Percentiles rank a stretch among this genome's conserved stretches.
These are phyloP conservation scores for Plasmopara viticola DNA, from an alignment of 352 stramenopile species.

Conservation along the genomic window DNA sequence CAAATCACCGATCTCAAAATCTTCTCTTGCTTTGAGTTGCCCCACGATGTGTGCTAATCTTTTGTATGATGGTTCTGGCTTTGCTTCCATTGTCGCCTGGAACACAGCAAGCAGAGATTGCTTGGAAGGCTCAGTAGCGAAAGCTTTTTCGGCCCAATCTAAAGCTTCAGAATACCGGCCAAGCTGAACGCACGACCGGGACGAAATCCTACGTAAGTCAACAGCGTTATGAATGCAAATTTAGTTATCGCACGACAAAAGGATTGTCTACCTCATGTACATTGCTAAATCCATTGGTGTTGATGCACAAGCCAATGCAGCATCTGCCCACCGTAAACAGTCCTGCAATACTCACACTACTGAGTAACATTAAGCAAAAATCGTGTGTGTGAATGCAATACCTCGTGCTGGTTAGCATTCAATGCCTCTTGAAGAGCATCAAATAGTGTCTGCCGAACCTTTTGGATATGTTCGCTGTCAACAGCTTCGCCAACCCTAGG, in stretches of 20 bases:
- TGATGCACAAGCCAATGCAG: slow-evolving; percentile 21
- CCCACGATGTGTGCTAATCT: slow-evolving; percentile 22
- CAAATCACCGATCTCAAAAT: slow-evolving; percentile 63
- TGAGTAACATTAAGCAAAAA: neutral
- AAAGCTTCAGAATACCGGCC: slow-evolving; percentile 22
- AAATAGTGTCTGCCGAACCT: slow-evolving; percentile 38
- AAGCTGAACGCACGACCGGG: slow-evolving; percentile 35
- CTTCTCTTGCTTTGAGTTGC: slow-evolving; percentile 37
- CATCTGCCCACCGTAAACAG: slow-evolving; percentile 42
- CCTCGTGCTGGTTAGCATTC: slow-evolving; percentile 36
- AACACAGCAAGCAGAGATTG: slow-evolving; percentile 57
- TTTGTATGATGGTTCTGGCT: slow-evolving; percentile 9
- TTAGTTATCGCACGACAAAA: neutral
- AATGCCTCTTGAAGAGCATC: slow-evolving; percentile 36
- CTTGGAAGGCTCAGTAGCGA: slow-evolving; percentile 44
- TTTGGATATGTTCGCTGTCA: slow-evolving; percentile 8
- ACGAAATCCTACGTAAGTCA: slow-evolving; percentile 22
- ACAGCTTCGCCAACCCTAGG: slow-evolving; percentile 11
- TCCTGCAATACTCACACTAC: slow-evolving; percentile 20
- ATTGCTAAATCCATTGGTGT: slow-evolving; percentile 28
- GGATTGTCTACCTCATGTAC: slow-evolving; percentile 45
- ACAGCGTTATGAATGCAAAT: slow-evolving; percentile 1
- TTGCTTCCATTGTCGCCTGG: slow-evolving; percentile 28
- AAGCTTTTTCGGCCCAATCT: slow-evolving; percentile 43
- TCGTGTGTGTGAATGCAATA: slow-evolving; percentile 7